Evolutionary conservation across 345 rosid species (phyloP).

Genomic region (Populus euphratica): DNA sequence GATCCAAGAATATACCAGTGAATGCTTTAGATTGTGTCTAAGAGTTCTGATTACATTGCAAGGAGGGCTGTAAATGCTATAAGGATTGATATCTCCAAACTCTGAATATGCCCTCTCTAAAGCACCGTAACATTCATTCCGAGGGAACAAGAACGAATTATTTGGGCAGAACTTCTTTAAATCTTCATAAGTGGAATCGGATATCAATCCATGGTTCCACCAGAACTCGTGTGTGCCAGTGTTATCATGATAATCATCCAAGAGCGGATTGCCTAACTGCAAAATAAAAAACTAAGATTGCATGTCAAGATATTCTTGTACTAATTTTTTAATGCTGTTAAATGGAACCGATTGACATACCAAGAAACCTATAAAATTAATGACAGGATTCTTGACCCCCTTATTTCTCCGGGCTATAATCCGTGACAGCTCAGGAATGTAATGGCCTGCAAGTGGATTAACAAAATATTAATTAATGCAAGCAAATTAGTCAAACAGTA

Average conservation of each 20-base stretch:
- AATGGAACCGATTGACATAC: slow-evolving; percentile 24
- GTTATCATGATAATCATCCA: slow-evolving; percentile 47
- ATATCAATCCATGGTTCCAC: slow-evolving; percentile 72
- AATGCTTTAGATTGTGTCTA: slow-evolving; percentile 13
- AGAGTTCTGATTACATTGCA: slow-evolving; percentile 27
- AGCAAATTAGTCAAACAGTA: neutral
- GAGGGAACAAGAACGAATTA: slow-evolving; percentile 58
- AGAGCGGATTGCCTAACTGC: slow-evolving; percentile 64
- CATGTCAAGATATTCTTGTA: neutral
- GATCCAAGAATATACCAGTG: slow-evolving; percentile 25
- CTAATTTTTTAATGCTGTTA: neutral
- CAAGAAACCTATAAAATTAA: slow-evolving; percentile 75
- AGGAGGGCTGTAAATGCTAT: slow-evolving; percentile 52
- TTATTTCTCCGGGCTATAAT: slow-evolving; percentile 46
- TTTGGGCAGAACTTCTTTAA: slow-evolving; percentile 37
- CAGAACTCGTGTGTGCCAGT: slow-evolving; percentile 51
- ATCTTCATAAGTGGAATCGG: slow-evolving; percentile 39
- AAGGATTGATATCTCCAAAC: slow-evolving; percentile 50
- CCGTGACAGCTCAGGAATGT: slow-evolving; percentile 75
- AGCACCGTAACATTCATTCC: slow-evolving; percentile 39
- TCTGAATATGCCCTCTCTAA: slow-evolving; percentile 38
- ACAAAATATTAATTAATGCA: neutral
- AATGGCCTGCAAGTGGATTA: slow-evolving; percentile 50
- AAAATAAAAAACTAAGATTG: neutral
- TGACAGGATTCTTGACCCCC: slow-evolving; percentile 41